These are phyloP conservation scores for Cicer yamashitae DNA, from an alignment of 306 rosid species.

Conservation along the genomic window DNA sequence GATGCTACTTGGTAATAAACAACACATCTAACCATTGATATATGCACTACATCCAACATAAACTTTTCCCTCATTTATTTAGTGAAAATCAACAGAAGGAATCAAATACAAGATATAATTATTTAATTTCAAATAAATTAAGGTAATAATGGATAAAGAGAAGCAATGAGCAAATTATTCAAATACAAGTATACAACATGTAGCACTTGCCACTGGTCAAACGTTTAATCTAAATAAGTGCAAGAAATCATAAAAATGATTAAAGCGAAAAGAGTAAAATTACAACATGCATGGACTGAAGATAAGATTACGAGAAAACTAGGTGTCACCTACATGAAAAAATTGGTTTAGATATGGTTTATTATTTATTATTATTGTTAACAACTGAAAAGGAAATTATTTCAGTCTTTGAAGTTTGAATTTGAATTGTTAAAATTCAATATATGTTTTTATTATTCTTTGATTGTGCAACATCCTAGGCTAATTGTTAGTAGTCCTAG, in stretches of 20 bases:
- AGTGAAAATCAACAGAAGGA: slow-evolving; percentile 1
- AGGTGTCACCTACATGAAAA: not conserved
- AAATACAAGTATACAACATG: slow-evolving; percentile 6
- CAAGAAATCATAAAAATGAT: not conserved
- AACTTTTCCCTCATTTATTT: slow-evolving; percentile 17
- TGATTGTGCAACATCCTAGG: no score
- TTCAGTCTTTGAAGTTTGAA: not conserved
- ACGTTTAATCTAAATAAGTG: not conserved
- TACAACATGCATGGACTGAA: not conserved
- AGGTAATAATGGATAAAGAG: not conserved
- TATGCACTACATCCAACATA: slow-evolving; percentile 25
- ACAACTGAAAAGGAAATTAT: slow-evolving; percentile 27
- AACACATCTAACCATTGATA: not conserved
- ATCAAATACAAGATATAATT: not conserved
- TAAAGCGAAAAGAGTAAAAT: not conserved
- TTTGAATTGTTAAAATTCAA: no score
- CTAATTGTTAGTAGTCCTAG: no score
- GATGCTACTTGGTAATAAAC: slow-evolving; percentile 14
- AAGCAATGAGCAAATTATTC: not conserved
- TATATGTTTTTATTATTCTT: no score
- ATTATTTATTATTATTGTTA: not conserved
- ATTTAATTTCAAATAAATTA: not conserved
- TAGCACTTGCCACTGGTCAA: slow-evolving; percentile 3
- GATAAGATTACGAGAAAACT: not conserved
- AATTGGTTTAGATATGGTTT: not conserved